Conservation (phyloP, 176 grass and related monocot genomes). For the Saccharum spontaneum region DNA sequence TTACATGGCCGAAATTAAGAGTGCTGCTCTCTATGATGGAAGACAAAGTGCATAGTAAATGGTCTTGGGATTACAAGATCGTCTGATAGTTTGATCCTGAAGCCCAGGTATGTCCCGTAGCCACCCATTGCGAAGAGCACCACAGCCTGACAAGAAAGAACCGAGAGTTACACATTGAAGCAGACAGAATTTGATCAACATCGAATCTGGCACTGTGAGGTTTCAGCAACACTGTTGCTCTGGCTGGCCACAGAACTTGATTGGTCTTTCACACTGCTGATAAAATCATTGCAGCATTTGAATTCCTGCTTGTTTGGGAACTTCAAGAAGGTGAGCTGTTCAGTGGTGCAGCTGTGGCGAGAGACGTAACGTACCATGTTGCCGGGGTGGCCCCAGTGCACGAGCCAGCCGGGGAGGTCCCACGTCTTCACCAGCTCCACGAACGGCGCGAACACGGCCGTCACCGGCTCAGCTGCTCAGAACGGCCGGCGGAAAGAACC, state of each 20-base stretch:
- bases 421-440: constrained; percentile 79
- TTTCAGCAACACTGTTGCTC: not conserved
- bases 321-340: not conserved
- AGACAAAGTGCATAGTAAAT: not conserved
- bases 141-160: constrained; percentile 57
- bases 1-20: not conserved
- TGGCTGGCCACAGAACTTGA: not conserved
- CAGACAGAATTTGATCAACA: not conserved
- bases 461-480: constrained; percentile 40
- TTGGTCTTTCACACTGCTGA: not conserved
- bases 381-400: constrained; percentile 96
- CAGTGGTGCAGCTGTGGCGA: not conserved
- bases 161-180: not conserved
- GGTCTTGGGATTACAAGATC: constrained; percentile 62
- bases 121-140: constrained; percentile 96
- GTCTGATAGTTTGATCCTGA: constrained; percentile 83
- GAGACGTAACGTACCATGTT: constrained; percentile 76
- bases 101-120: constrained; percentile 82
- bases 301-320: not conserved
- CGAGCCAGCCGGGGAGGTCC: constrained; percentile 74
- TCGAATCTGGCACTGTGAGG: not conserved
- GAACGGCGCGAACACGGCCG: constrained; percentile 73
- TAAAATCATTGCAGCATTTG: not conserved
- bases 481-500: not conserved
- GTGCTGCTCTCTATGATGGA: not conserved